phyloP scores from a whole-genome alignment of 2,329 filamentous ascomycete genomes.

The Cladosporium sp. region DNA sequence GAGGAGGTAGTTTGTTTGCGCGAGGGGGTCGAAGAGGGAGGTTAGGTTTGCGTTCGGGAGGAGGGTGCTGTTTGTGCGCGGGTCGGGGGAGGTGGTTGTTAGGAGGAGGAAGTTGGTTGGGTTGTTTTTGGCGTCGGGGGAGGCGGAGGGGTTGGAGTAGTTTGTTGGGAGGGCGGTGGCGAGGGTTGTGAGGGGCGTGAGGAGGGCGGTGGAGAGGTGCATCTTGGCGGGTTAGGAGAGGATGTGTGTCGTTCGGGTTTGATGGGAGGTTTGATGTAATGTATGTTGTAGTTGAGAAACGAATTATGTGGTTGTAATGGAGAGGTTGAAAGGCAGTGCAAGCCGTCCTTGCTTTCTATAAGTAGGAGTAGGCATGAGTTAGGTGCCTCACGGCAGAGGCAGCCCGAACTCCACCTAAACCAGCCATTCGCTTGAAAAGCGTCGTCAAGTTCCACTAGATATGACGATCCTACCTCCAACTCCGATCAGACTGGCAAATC shows the following conservation, averaged over 20 bases:
- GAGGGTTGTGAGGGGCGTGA: not conserved
- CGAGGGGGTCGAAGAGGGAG: conserved; percentile 34
- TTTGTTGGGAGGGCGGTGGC: conserved; percentile 13
- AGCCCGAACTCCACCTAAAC: not conserved
- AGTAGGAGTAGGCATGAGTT: not conserved
- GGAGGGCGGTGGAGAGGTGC: conserved; percentile 1
- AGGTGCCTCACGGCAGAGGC: not conserved
- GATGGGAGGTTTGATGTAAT: not conserved
- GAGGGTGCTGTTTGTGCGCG: conserved; percentile 24
- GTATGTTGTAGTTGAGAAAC: too few relatives aligned
- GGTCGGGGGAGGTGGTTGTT: conserved; percentile 29
- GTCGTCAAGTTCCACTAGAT: conserved; percentile 5
- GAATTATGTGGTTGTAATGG: not conserved
- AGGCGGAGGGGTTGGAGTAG: not conserved
- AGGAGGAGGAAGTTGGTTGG: conserved; percentile 34
- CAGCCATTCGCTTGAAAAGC: not conserved
- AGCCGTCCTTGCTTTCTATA: not conserved
- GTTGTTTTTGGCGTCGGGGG: not conserved
- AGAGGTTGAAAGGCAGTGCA: not conserved
- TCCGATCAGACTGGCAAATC: too few relatives aligned
- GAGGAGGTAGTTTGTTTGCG: conserved; percentile 30
- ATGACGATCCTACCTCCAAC: not conserved
- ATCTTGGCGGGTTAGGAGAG: not conserved
- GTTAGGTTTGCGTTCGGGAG: conserved; percentile 34
- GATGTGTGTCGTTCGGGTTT: not conserved